A percentile compares a stretch with the other conserved stretches of the same genome.
These are phyloP conservation scores for Chrysoporthe deuterocubensis DNA, from an alignment of 2,329 filamentous ascomycete genomes.

Conservation along the genomic window DNA sequence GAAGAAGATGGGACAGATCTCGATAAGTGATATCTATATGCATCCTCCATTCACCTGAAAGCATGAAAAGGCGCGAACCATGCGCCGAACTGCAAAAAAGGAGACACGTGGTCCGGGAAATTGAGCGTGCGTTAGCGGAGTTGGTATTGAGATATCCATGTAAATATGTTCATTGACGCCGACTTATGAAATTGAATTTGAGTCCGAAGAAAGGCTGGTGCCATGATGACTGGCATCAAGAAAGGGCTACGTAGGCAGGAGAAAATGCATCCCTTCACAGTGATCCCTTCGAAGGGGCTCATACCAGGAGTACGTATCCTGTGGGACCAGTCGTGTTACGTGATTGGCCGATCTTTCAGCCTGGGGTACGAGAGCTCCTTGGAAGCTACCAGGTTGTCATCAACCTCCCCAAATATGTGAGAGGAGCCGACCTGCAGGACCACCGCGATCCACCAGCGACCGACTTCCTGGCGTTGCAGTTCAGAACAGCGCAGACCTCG, in stretches of 20 bases:
- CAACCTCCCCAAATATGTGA: slow-evolving; percentile 10
- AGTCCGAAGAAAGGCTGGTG: too few relatives aligned
- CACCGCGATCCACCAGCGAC: not conserved
- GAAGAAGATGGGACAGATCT: not conserved
- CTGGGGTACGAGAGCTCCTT: slow-evolving; percentile 12
- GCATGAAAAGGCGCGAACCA: not conserved
- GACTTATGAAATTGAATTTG: not conserved
- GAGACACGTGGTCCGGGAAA: not conserved
- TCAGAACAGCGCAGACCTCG: not conserved
- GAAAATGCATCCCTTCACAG: not conserved
- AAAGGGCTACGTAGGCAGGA: not conserved
- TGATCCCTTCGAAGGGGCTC: not conserved
- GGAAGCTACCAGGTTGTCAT: slow-evolving; percentile 22
- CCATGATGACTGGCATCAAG: not conserved
- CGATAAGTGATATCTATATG: not conserved
- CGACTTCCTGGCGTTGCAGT: not conserved
- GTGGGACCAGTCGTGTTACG: slow-evolving; percentile 17
- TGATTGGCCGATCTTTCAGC: slow-evolving; percentile 10
- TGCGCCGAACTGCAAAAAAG: not conserved
- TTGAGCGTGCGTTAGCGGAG: not conserved
- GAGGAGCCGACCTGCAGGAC: not conserved
- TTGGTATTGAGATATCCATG: slow-evolving; percentile 3
- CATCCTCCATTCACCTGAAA: not conserved
- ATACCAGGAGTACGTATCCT: not conserved
- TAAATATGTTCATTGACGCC: slow-evolving; percentile 2